A percentile compares a stretch with the other conserved stretches of the same genome.
These are phyloP conservation scores for Gracilariopsis chorda DNA, from an alignment of 23 red algal species.

Conservation along the genomic window DNA sequence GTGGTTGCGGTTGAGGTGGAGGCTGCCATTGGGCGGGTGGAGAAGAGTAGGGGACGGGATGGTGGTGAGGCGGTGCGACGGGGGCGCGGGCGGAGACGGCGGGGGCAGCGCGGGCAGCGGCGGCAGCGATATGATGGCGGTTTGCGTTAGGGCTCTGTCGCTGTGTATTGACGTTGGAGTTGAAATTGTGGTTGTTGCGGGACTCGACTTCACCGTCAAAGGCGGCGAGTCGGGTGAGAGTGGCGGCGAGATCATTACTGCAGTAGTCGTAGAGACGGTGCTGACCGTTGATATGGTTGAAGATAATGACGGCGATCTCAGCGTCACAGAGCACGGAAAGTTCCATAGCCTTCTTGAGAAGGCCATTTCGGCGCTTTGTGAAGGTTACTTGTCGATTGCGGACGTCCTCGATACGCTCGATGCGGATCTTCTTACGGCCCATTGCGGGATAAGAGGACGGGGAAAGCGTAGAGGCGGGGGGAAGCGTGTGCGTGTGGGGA, in stretches of 20 bases:
- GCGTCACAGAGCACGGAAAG: conserved; percentile 90
- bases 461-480: not conserved
- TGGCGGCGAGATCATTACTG: not conserved
- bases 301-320: conserved; percentile 87
- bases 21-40: too few relatives aligned
- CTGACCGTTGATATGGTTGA: conserved; percentile 46
- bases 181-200: conserved; percentile 28
- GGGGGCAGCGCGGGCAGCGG: not conserved
- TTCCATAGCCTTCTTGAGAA: conserved; percentile 87
- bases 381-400: conserved; percentile 86
- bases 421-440: conserved; percentile 72
- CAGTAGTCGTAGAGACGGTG: conserved; percentile 75
- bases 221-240: not conserved
- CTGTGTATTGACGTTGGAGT: conserved; percentile 18
- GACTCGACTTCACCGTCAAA: conserved; percentile 44
- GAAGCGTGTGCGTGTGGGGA: not conserved
- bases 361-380: conserved; percentile 79
- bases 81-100: not conserved
- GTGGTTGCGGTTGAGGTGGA: too few relatives aligned
- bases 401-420: conserved; percentile 59
- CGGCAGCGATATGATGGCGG: not conserved
- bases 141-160: not conserved
- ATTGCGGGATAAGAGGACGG: not conserved
- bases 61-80: not conserved
- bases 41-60: not conserved